Evolutionary conservation across 1,284 basidiomycete genomes (phyloP).

Genomic region (Boletus chippewaensis): DNA sequence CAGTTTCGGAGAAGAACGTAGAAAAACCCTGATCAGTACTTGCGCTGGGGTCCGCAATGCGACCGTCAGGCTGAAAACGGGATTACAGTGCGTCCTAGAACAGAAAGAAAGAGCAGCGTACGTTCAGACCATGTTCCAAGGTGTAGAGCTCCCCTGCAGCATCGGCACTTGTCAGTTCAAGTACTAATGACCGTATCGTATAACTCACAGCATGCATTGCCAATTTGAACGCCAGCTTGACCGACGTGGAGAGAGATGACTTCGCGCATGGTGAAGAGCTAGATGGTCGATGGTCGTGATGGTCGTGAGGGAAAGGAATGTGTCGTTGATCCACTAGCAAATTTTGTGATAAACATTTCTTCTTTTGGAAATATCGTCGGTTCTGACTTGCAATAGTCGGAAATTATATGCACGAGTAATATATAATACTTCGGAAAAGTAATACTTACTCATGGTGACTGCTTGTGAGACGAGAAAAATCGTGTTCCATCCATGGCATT

Average conservation of each 20-base stretch:
- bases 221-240: constrained; percentile 93
- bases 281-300: constrained; percentile 2
- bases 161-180: constrained; percentile 1
- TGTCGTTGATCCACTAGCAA: constrained; percentile 5
- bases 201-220: constrained; percentile 86
- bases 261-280: constrained; percentile 58
- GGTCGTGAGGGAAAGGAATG: constrained; percentile 8
- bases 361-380: constrained; percentile 25
- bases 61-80: constrained; percentile 76
- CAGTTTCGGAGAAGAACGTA: constrained; percentile 92
- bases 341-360: constrained; percentile 16
- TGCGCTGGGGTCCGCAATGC: constrained; percentile 69
- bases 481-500: constrained; percentile 10
- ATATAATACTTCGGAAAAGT: too few species aligned
- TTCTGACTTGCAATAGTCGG: too few species aligned
- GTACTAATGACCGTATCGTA: background rate
- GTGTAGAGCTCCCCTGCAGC: constrained; percentile 73
- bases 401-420: too few species aligned
- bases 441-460: too few species aligned
- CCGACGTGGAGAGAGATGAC: constrained; percentile 91
- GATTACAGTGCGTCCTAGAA: background rate
- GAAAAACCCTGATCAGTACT: constrained; percentile 88
- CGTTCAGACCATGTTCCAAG: constrained; percentile 94
- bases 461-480: background rate
- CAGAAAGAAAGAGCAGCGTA: constrained; percentile 34